phyloP scores from a whole-genome alignment of 2,329 filamentous ascomycete species.

The Aspergillus aculeatus region DNA sequence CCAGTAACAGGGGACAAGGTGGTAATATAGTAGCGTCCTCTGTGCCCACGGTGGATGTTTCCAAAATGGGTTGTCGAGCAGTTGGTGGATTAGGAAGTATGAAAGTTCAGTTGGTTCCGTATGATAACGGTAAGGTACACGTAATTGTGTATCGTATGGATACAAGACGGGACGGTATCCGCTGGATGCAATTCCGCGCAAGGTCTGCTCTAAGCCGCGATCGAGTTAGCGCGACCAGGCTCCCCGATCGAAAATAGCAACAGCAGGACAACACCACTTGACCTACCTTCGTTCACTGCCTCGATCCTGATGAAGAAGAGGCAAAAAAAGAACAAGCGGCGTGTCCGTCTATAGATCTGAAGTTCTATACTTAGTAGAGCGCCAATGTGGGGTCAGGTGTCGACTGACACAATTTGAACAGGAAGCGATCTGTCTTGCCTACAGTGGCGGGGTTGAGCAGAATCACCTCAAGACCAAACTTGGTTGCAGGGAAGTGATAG shows the following conservation, averaged over 20 bases:
- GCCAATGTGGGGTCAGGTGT: neutral
- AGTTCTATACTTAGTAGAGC: neutral
- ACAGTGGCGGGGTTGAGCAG: no score
- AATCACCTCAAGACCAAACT: no score
- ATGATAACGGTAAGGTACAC: neutral
- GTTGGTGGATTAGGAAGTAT: neutral
- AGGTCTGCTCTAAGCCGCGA: neutral
- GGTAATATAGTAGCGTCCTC: neutral
- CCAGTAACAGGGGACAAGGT: no score
- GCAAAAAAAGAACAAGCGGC: neutral
- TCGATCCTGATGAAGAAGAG: neutral
- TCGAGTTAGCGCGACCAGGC: neutral
- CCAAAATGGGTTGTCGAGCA: no score
- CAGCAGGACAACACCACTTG: neutral
- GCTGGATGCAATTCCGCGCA: neutral
- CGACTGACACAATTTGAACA: neutral
- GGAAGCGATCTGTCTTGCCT: neutral
- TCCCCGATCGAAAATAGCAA: neutral
- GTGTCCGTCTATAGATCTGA: neutral
- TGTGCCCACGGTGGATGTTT: neutral
- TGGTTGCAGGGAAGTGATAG: no score
- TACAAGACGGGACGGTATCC: neutral
- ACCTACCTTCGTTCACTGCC: neutral
- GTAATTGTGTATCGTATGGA: neutral
- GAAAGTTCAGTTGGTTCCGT: neutral